Percentiles rank a stretch among this genome's conserved stretches.
Evolutionary conservation across 352 stramenopile species (phyloP).

Genomic region (Detonula confervacea): DNA sequence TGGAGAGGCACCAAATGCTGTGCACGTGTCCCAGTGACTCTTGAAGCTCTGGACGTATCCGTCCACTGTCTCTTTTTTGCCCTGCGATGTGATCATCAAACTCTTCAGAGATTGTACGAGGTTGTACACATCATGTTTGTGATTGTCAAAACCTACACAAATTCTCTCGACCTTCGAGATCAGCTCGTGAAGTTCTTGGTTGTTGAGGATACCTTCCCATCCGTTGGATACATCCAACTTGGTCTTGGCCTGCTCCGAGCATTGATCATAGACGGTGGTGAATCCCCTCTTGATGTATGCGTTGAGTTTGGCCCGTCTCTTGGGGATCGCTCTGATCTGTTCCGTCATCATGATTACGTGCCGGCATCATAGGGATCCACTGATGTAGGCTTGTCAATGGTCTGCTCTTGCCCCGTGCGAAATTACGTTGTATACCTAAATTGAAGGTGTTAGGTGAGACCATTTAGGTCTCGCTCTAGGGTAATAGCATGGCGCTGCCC

Average conservation of each 20-base stretch:
- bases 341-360: background rate
- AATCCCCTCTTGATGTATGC: conserved; percentile 13
- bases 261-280: conserved; percentile 1
- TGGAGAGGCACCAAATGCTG: conserved; percentile 8
- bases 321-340: background rate
- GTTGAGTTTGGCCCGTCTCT: background rate
- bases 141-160: background rate
- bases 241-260: background rate
- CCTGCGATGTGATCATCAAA: background rate
- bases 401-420: conserved; percentile 6
- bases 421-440: conserved; percentile 1
- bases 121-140: background rate
- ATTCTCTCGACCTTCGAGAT: conserved; percentile 10
- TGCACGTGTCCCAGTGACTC: background rate
- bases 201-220: background rate
- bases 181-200: conserved; percentile 1
- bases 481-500: too few species aligned
- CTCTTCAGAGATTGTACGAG: background rate
- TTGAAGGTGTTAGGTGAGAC: background rate
- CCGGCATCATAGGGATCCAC: background rate
- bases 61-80: background rate
- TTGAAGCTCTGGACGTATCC: background rate
- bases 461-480: background rate
- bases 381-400: background rate
- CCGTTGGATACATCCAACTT: background rate